These are phyloP conservation scores for Psilocybe mexicana DNA, from an alignment of 1,284 basidiomycete species.

Conservation along the genomic window DNA sequence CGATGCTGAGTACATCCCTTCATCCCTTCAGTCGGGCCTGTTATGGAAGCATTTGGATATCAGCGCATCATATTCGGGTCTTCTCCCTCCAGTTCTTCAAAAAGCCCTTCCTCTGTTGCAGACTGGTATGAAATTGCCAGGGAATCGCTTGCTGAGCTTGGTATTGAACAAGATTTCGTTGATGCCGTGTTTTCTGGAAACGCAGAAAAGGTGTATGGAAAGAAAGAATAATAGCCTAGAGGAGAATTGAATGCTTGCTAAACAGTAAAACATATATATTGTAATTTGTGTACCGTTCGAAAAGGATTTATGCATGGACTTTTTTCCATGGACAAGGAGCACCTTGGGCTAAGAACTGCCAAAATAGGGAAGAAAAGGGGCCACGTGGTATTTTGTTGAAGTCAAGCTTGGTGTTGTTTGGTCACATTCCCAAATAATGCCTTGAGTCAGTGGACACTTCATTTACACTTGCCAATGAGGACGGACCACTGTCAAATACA, in stretches of 20 bases:
- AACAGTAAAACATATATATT: constrained; percentile 1
- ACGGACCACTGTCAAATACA: background rate
- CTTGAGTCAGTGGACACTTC: background rate
- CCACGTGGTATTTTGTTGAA: background rate
- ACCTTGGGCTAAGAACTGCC: background rate
- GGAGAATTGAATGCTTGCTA: background rate
- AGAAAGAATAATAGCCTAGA: constrained; percentile 2
- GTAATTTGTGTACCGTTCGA: constrained; percentile 1
- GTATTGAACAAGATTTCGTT: constrained; percentile 75
- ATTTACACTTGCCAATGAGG: background rate
- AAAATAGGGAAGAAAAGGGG: background rate
- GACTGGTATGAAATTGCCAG: constrained; percentile 85
- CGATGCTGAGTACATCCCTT: constrained; percentile 5
- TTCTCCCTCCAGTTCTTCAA: constrained; percentile 48
- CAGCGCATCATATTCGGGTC: constrained; percentile 63
- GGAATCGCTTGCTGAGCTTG: constrained; percentile 81
- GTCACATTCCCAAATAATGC: background rate
- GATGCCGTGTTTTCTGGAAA: constrained; percentile 73
- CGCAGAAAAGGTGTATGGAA: constrained; percentile 63
- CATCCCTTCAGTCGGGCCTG: constrained; percentile 64
- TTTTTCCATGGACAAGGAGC: background rate
- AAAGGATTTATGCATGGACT: background rate
- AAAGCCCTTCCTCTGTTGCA: constrained; percentile 45
- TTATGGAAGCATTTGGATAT: constrained; percentile 67
- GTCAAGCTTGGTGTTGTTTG: background rate